phyloP scores from a whole-genome alignment of 305 asterid species.

The Ajuga reptans region DNA sequence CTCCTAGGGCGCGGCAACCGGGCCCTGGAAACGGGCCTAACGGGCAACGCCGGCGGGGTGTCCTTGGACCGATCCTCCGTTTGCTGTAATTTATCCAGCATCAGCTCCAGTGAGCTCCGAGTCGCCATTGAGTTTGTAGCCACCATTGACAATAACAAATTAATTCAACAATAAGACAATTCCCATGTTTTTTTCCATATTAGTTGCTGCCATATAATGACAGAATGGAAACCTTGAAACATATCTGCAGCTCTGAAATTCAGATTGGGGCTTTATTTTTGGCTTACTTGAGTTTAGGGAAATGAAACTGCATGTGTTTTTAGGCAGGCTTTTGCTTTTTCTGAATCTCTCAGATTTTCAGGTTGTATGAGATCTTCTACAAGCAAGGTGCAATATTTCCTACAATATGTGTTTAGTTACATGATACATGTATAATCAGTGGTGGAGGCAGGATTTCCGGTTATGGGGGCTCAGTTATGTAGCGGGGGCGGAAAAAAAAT shows the following conservation, averaged over 20 bases:
- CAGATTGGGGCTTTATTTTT: slow-evolving; percentile 14
- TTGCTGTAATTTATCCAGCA: slow-evolving; percentile 57
- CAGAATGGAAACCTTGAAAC: background rate
- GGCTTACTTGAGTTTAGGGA: slow-evolving; percentile 35
- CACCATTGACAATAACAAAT: slow-evolving; percentile 17
- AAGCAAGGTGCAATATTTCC: too few relatives aligned
- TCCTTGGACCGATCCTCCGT: slow-evolving; percentile 34
- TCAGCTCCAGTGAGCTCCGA: slow-evolving; percentile 66
- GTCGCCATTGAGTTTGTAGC: slow-evolving; percentile 30
- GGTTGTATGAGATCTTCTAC: background rate
- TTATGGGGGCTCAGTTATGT: too few relatives aligned
- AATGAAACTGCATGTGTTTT: slow-evolving; percentile 30
- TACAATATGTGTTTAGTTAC: too few relatives aligned
- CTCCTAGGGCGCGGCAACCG: slow-evolving; percentile 51
- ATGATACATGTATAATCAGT: too few relatives aligned
- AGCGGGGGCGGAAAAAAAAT: too few relatives aligned
- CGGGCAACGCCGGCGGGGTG: slow-evolving; percentile 54
- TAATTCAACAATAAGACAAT: background rate
- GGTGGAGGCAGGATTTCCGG: too few relatives aligned
- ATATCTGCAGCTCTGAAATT: slow-evolving; percentile 8
- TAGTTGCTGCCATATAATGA: background rate
- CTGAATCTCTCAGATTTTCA: slow-evolving; percentile 19
- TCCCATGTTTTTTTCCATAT: background rate
- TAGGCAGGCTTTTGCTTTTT: slow-evolving; percentile 30
- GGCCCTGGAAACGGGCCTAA: slow-evolving; percentile 49